Base-by-base conservation (phyloP, 345 rosid species). In the Gynandropsis gynandra region DNA sequence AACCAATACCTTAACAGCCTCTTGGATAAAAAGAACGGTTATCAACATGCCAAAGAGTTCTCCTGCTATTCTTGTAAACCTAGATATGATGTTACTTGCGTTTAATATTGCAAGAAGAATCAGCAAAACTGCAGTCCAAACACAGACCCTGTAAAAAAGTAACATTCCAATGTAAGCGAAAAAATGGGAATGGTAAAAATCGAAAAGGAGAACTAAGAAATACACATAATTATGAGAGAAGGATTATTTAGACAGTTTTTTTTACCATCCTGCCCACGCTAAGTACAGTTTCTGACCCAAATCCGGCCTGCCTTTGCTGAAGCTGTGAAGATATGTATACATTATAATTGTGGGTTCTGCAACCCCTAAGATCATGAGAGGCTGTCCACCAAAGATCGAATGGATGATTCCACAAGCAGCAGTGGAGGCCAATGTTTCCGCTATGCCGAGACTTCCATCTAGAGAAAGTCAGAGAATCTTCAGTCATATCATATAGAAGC, bases 201-300 rank as follows among this genome's bases (percentile, higher is more conserved):
- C 8, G 46, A 27, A 53, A 9, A 16, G 1, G 7, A 66, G 15
- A 31, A 27, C 41, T 27, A 5, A 45, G 20, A 42, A 17, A 48
- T 9, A 1, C 27, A 45, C 19, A 14, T 13, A 21, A 5, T 24
- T 37, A 37, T 37, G 41, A 37, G 41, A 37, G 8, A 37, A 13
- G 41, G 9, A 37, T 10, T 1, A 8, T 2, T 2, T 5, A 7
- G 20, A 7, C 3, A 19, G 8, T 11, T 47, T 1, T 4, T 10
- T 38, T 21, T 70, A 82, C 97, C 97, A 88, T 76, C 80, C 95
- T 40, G 85, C 64, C 97, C 97, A 88, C 52, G 95, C 92, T 54
- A 88, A 62, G 81, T 68, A 80, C 42, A 88, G 77, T 45, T 82
- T 65, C 11, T 69, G 62, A 1, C 92, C 97, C 70, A 88, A 38